A percentile compares a stretch with the other conserved stretches of the same genome.
phyloP scores from a whole-genome alignment of 1,284 basidiomycete species.

The Pascua sp. region DNA sequence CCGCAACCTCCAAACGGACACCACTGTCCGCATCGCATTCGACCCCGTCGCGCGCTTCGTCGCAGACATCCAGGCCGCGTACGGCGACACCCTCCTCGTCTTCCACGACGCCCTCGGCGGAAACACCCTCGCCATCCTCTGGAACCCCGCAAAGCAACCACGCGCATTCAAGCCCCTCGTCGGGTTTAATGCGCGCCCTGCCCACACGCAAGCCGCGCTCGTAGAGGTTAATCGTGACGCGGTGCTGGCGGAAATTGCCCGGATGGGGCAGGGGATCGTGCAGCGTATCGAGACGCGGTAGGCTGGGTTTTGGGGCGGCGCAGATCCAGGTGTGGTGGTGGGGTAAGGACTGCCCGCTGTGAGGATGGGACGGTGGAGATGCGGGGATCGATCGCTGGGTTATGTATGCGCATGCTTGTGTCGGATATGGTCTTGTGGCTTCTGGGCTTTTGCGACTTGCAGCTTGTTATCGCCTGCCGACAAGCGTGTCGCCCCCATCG shows the following conservation, averaged over 20 bases:
- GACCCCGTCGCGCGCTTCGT: constrained; percentile 73
- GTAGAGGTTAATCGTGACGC: constrained; percentile 69
- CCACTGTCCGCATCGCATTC: constrained; percentile 50
- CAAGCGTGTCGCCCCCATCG: too few species aligned
- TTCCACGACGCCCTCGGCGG: constrained; percentile 87
- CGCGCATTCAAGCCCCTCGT: constrained; percentile 75
- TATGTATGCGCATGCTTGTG: too few species aligned
- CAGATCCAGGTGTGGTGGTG: too few species aligned
- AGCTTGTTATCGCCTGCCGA: too few species aligned
- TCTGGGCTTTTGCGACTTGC: too few species aligned
- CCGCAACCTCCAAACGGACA: constrained; percentile 28
- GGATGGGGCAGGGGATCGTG: constrained; percentile 72
- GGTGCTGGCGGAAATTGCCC: constrained; percentile 71
- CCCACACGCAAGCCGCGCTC: constrained; percentile 53
- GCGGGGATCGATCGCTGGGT: too few species aligned
- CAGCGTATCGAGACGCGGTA: constrained; percentile 48
- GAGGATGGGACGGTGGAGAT: too few species aligned
- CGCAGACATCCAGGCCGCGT: constrained; percentile 64
- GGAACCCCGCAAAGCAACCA: constrained; percentile 62
- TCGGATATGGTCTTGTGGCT: too few species aligned
- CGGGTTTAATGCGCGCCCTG: constrained; percentile 62
- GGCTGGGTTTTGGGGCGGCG: too few species aligned
- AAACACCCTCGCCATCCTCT: constrained; percentile 72
- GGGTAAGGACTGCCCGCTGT: too few species aligned
- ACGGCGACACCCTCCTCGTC: constrained; percentile 72